These are phyloP conservation scores for Ogataea zsoltii DNA, from an alignment of 805 yeast genomes.

Conservation along the genomic window DNA sequence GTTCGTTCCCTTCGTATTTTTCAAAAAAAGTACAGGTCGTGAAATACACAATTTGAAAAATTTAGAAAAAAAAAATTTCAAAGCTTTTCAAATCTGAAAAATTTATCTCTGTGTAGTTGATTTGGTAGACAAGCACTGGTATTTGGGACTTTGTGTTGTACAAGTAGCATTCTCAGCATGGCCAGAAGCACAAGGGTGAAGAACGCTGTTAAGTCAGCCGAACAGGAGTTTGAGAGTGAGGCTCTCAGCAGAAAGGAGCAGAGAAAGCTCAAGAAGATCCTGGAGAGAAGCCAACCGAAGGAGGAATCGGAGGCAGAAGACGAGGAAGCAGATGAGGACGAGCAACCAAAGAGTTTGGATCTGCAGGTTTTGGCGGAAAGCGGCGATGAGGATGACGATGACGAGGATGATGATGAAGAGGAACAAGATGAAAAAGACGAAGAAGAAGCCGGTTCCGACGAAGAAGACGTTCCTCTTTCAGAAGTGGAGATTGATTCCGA, in stretches of 20 bases:
- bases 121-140: not conserved
- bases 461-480: constrained; percentile 81
- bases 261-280: constrained; percentile 22
- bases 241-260: constrained; percentile 63
- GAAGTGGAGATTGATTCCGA: constrained; percentile 93
- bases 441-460: constrained; percentile 56
- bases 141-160: no score
- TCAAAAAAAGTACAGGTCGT: not conserved
- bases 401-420: constrained; percentile 31
- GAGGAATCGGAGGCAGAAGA: constrained; percentile 39
- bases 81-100: constrained; percentile 6
- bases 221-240: constrained; percentile 45
- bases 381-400: constrained; percentile 26
- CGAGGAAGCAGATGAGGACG: constrained; percentile 34
- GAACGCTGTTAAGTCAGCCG: constrained; percentile 22
- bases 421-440: constrained; percentile 31
- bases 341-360: constrained; percentile 43
- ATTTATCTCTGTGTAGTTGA: not conserved
- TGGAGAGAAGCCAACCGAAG: constrained; percentile 31
- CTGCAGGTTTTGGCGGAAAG: constrained; percentile 27
- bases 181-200: constrained; percentile 20
- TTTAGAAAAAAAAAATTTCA: constrained; percentile 3
- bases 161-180: constrained; percentile 9
- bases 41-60: not conserved
- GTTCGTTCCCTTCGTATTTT: constrained; percentile 4